phyloP scores from a whole-genome alignment of 1,284 basidiomycete genomes.

The Sporisorium reilianum region DNA sequence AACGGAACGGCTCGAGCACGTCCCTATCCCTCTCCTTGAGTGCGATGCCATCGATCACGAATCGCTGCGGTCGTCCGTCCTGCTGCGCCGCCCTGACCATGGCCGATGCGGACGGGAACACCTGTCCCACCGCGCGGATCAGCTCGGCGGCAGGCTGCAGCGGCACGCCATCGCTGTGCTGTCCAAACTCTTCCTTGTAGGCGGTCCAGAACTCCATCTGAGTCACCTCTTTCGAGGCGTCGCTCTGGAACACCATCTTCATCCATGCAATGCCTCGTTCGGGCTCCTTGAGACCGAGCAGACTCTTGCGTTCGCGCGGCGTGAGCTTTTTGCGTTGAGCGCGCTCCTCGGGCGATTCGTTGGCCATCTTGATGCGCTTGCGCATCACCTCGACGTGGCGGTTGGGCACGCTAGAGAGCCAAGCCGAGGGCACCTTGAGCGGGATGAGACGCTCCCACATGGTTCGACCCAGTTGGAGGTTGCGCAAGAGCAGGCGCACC shows the following conservation, averaged over 20 bases:
- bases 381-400: slow-evolving; percentile 20
- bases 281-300: slow-evolving; percentile 55
- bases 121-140: slow-evolving; percentile 83
- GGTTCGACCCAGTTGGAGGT: slow-evolving; percentile 52
- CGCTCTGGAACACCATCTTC: slow-evolving; percentile 80
- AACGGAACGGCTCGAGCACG: slow-evolving; percentile 39
- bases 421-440: slow-evolving; percentile 37
- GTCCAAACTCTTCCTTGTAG: slow-evolving; percentile 76
- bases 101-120: slow-evolving; percentile 82
- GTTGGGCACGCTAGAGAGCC: slow-evolving; percentile 32
- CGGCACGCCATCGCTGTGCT: slow-evolving; percentile 71
- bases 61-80: slow-evolving; percentile 73
- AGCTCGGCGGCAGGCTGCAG: slow-evolving; percentile 84
- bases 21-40: slow-evolving; percentile 50
- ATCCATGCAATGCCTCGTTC: slow-evolving; percentile 72
- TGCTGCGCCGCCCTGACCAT: slow-evolving; percentile 79
- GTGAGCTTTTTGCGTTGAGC: slow-evolving; percentile 49
- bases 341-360: slow-evolving; percentile 49
- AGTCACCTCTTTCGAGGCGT: slow-evolving; percentile 80
- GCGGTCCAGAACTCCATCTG: slow-evolving; percentile 91
- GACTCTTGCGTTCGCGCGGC: slow-evolving; percentile 31
- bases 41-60: slow-evolving; percentile 82
- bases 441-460: slow-evolving; percentile 58
- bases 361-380: slow-evolving; percentile 22
- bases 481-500: slow-evolving; percentile 51